Evolutionary conservation across 179 eudicot genomes (phyloP).

Genomic region (Vitellaria paradoxa): DNA sequence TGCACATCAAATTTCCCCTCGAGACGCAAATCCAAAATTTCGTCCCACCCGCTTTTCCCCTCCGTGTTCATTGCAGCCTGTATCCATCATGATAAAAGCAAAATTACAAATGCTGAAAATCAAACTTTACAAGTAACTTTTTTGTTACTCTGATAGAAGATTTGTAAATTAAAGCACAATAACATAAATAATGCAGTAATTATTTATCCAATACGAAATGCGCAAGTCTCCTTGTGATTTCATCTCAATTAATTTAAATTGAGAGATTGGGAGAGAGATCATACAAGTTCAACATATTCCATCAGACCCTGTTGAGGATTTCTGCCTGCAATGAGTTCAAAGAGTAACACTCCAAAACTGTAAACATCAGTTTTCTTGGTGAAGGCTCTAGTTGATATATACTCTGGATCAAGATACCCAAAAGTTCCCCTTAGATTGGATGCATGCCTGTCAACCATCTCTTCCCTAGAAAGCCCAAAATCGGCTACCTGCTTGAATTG

Average conservation of each 20-base stretch:
- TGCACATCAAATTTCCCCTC: constrained; percentile 66
- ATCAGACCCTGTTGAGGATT: constrained; percentile 90
- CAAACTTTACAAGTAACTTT: too few relatives aligned
- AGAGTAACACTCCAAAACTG: constrained; percentile 89
- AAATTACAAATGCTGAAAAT: neutral
- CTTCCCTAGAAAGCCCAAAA: constrained; percentile 98
- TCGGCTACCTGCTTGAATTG: constrained; percentile 68
- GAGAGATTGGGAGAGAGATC: constrained; percentile 10
- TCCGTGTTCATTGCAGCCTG: constrained; percentile 92
- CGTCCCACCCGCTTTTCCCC: constrained; percentile 94
- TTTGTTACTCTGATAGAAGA: too few relatives aligned
- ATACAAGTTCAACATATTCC: constrained; percentile 93
- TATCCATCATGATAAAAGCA: constrained; percentile 12
- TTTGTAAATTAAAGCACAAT: too few relatives aligned
- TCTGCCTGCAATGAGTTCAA: constrained; percentile 87
- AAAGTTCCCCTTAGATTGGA: constrained; percentile 81
- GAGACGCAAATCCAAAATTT: constrained; percentile 77
- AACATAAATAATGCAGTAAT: too few relatives aligned
- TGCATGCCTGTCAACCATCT: constrained; percentile 56
- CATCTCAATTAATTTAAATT: too few relatives aligned
- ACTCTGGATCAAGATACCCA: constrained; percentile 99
- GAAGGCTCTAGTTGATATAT: constrained; percentile 77
- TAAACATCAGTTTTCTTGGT: constrained; percentile 97
- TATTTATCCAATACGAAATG: too few relatives aligned
- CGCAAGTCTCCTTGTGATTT: too few relatives aligned